A percentile compares a stretch with the other conserved stretches of the same genome.
phyloP scores from a whole-genome alignment of 352 stramenopile genomes.

The Globisporangium spiculum region DNA sequence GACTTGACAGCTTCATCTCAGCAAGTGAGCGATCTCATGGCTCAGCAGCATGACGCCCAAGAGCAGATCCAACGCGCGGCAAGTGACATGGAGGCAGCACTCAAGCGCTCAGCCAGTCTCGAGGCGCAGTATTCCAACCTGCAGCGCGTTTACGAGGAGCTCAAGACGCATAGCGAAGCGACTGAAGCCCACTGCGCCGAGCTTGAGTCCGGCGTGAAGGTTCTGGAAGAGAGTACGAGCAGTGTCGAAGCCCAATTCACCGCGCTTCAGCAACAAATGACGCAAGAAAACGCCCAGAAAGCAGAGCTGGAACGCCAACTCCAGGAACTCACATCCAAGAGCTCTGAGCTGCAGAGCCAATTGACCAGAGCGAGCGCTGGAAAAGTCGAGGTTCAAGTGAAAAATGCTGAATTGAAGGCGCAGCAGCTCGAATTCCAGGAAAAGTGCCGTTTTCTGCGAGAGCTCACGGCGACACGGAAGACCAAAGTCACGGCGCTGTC shows the following conservation, averaged over 20 bases:
- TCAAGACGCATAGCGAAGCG: neutral
- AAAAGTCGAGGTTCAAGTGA: neutral
- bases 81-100: neutral
- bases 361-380: neutral
- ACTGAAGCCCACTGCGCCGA: neutral
- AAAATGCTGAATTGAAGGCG: neutral
- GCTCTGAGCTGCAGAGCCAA: constrained; percentile 2
- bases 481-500: constrained; percentile 2
- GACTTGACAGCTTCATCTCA: neutral
- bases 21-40: neutral
- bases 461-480: neutral
- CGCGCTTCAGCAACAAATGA: neutral
- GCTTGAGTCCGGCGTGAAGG: neutral
- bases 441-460: constrained; percentile 5
- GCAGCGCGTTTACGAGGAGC: neutral
- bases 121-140: neutral
- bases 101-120: neutral
- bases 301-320: neutral
- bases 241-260: neutral
- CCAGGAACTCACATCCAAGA: neutral
- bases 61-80: neutral
- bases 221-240: neutral
- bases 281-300: neutral
- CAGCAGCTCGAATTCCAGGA: constrained; percentile 3
- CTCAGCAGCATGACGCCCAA: neutral